Evolutionary conservation across 73 alveolate species (phyloP).

Genomic region (Durusdinium trenchii): DNA sequence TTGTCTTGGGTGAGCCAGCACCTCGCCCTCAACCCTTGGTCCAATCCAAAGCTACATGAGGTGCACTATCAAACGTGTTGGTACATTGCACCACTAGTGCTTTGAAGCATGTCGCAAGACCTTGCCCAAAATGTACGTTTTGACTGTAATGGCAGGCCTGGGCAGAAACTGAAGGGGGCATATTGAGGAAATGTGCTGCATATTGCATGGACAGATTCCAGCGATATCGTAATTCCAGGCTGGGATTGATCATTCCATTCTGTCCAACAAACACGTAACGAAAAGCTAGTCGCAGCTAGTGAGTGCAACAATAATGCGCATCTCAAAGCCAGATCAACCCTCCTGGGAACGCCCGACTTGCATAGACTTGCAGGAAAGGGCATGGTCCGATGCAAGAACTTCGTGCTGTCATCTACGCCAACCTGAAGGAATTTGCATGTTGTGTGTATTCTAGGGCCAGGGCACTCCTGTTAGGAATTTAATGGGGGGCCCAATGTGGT

Average conservation of each 20-base stretch:
- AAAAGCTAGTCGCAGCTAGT: too few relatives aligned
- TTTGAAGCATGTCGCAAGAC: neutral
- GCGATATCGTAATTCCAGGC: neutral
- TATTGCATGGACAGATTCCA: neutral
- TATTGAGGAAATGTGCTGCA: neutral
- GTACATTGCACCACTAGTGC: neutral
- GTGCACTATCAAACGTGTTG: neutral
- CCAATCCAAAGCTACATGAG: neutral
- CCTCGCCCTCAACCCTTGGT: neutral
- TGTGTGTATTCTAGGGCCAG: neutral
- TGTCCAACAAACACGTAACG: too few relatives aligned
- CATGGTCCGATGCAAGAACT: neutral
- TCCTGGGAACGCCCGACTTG: neutral
- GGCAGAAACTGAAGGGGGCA: neutral
- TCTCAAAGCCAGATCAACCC: too few relatives aligned
- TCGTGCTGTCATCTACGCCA: neutral
- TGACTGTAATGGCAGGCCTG: neutral
- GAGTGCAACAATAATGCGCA: too few relatives aligned
- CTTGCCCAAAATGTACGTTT: neutral
- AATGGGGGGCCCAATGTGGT: too few relatives aligned
- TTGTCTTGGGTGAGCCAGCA: neutral
- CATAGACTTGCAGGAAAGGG: neutral
- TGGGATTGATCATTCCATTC: neutral
- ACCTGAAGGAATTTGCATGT: neutral
- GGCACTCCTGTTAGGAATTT: too few relatives aligned